Conservation (phyloP, 2,329 filamentous ascomycete species). For the Sporothrix brasiliensis region DNA sequence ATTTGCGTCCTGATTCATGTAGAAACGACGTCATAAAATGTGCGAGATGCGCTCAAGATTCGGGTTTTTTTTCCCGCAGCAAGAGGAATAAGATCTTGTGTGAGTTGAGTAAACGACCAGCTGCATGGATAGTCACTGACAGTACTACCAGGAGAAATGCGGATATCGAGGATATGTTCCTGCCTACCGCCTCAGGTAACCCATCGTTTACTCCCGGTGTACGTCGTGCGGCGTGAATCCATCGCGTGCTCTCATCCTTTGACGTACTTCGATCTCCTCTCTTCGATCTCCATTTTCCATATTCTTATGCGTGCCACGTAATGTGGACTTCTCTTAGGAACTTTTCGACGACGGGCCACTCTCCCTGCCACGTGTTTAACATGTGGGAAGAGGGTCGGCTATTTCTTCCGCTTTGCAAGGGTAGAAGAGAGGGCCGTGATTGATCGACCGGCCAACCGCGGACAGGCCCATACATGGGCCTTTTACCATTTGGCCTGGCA, state of each 20-base stretch:
- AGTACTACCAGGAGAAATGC: neutral
- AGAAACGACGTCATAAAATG: no score
- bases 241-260: neutral
- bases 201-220: neutral
- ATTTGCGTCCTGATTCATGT: no score
- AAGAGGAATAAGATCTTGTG: no score
- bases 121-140: neutral
- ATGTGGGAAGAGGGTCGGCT: slow-evolving; percentile 28
- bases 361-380: slow-evolving; percentile 31
- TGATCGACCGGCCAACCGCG: slow-evolving; percentile 4
- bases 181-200: neutral
- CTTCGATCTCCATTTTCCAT: no score
- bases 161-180: neutral
- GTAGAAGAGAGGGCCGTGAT: slow-evolving; percentile 13
- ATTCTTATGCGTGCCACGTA: no score
- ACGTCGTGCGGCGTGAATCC: neutral
- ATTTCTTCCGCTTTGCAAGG: slow-evolving; percentile 26
- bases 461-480: neutral
- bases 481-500: neutral
- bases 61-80: no score
- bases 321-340: no score
- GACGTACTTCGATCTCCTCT: no score
- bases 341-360: neutral
- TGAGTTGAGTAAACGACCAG: neutral
- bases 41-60: no score